Conservation (phyloP, 805 yeast species). For the Alloascoidea hylecoeti region DNA sequence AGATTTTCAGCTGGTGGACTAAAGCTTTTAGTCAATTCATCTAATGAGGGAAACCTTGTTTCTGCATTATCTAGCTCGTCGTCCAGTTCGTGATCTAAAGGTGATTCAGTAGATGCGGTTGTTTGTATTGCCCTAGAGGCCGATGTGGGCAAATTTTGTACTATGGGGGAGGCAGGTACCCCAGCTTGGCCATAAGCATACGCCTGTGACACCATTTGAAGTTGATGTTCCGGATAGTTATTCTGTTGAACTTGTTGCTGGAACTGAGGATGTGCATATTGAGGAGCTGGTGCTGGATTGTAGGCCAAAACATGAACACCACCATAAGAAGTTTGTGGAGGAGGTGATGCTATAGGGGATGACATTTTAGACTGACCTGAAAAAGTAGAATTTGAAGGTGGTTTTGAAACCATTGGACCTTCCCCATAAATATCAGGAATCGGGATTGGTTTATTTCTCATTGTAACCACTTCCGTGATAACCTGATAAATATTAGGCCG, state of each 20-base stretch:
- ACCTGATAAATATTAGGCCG: conserved; percentile 67
- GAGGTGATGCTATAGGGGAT: neutral
- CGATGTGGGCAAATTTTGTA: neutral
- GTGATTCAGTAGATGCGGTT: neutral
- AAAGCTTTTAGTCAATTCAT: conserved; percentile 13
- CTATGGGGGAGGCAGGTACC: neutral
- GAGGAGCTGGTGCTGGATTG: no score
- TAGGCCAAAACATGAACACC: no score
- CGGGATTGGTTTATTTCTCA: conserved; percentile 36
- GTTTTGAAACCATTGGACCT: conserved; percentile 1
- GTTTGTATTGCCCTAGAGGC: neutral
- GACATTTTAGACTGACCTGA: neutral
- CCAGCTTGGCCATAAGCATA: neutral
- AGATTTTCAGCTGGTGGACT: neutral
- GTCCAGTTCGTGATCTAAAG: neutral
- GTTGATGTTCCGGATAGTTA: no score
- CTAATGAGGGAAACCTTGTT: conserved; percentile 18
- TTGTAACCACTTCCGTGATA: conserved; percentile 49
- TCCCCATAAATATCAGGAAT: conserved; percentile 8
- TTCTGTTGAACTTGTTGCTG: no score
- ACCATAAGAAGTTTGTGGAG: neutral
- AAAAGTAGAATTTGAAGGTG: no score
- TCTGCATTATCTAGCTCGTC: conserved; percentile 10
- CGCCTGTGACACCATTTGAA: no score
- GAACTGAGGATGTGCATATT: neutral